Base-by-base conservation (phyloP, 495 filamentous ascomycete genomes). In the Penicillium angulare region DNA sequence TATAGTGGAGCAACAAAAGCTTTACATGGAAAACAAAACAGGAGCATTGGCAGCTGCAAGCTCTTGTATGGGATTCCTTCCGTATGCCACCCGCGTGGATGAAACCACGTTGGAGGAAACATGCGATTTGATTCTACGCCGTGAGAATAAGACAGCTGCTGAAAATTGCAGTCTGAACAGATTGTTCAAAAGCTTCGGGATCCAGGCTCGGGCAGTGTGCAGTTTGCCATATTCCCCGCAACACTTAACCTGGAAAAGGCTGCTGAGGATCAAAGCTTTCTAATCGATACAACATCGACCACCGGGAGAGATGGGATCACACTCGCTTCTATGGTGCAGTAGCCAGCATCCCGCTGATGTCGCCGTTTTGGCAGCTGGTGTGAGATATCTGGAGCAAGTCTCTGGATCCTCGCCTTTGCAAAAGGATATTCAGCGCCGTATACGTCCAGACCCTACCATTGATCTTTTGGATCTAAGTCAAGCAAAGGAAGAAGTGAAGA, bases 31-130 rank as follows among this genome's bases (percentile, higher is more conserved):
- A 20, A 61, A 26, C n/a, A 13, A 56, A 31, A 34, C 63, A 49
- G 41, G 52, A 39, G 36, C 66, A 51, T 29, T 69, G 47, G 40
- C 56, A 34, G 48, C 55, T 51, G 40, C 46, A 40, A 31, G 63
- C 52, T 50, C 20, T 43, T 52, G 29, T 15, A 59, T 29, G 26
- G 26, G 40, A 39, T 59, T 51, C 46, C 50, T 15, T 32, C 60
- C 51, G 16, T 77, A 62, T 34, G 57, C 67, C 27, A 52, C 52
- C 22, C 55, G 54, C 7, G 50, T 63, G 15, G 26, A 50, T 13
- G 49, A 32, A 36, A 59, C 27, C 31, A 49, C 4, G 50, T 50
- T 22, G 61, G 61, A 20, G 23, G 56, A 1, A 21, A 57, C 7
- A 29, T 50, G 2, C 55, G 61, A 34, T 46, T 49, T n/a, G 58